These are phyloP conservation scores for Cutaneotrichosporon daszewskae DNA, from an alignment of 1,284 basidiomycete genomes.

Conservation along the genomic window DNA sequence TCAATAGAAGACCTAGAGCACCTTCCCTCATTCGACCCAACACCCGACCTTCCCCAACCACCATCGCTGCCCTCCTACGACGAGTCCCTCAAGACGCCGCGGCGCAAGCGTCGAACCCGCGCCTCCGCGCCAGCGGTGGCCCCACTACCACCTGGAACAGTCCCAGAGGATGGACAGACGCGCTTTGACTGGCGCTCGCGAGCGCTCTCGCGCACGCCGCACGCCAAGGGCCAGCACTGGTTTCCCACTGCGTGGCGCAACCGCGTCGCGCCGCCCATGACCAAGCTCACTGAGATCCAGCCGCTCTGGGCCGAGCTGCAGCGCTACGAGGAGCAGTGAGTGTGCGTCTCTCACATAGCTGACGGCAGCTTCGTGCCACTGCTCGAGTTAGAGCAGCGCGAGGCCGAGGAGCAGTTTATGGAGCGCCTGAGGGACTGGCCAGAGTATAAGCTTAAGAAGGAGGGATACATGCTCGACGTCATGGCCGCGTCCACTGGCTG, in stretches of 20 bases:
- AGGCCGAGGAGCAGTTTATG: constrained; percentile 55
- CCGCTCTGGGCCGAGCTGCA: constrained; percentile 51
- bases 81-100: constrained; percentile 5
- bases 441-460: constrained; percentile 55
- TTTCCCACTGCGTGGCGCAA: constrained; percentile 15
- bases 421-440: constrained; percentile 64
- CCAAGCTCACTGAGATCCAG: constrained; percentile 42
- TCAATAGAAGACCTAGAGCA: no score
- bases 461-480: constrained; percentile 64
- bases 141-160: constrained; percentile 17
- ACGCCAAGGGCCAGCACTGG: constrained; percentile 17
- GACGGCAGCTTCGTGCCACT: constrained; percentile 58
- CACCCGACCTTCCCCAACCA: neutral
- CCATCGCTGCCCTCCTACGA: constrained; percentile 5
- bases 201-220: constrained; percentile 2
- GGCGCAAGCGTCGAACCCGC: constrained; percentile 5
- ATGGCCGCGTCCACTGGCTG: constrained; percentile 48
- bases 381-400: constrained; percentile 59
- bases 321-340: constrained; percentile 31
- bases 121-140: neutral
- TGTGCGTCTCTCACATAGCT: neutral
- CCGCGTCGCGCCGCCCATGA: constrained; percentile 44
- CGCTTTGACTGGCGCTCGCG: constrained; percentile 37
- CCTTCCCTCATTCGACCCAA: no score
- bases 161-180: constrained; percentile 25